Conservation (phyloP, 176 grass and related monocot species). For the Zea mays region DNA sequence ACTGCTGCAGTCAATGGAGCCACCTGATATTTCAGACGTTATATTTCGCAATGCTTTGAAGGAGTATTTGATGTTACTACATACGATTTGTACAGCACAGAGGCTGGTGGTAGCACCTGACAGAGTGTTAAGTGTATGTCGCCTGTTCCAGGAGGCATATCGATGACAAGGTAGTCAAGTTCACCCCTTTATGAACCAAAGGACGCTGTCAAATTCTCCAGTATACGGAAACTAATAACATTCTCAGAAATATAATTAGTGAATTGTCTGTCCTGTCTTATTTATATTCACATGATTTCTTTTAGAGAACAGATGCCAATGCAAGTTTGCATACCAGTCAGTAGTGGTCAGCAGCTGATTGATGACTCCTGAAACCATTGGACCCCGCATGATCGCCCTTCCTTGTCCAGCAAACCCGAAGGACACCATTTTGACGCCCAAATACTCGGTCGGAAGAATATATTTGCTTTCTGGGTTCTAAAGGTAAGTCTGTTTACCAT, state of each 20-base stretch:
- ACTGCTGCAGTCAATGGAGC: conserved; percentile 91
- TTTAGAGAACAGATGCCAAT: not conserved
- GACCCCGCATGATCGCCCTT: conserved; percentile 92
- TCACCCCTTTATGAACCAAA: conserved; percentile 75
- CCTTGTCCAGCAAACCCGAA: conserved; percentile 99
- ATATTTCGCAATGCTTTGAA: conserved; percentile 28
- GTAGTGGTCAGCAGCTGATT: conserved; percentile 89
- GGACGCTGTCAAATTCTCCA: conserved; percentile 5
- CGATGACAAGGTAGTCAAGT: conserved; percentile 94
- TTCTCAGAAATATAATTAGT: not conserved
- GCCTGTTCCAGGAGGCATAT: conserved; percentile 99
- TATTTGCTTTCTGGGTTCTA: conserved; percentile 88
- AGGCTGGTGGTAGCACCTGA: conserved; percentile 57
- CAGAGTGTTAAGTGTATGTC: conserved; percentile 98
- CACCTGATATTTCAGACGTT: conserved; percentile 57
- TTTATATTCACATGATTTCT: conserved; percentile 26
- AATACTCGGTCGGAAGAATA: conserved; percentile 78
- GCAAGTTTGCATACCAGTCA: conserved; percentile 70
- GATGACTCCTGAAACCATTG: conserved; percentile 97
- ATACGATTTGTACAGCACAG: conserved; percentile 23
- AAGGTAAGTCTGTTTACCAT: conserved; percentile 88
- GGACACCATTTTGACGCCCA: conserved; percentile 95
- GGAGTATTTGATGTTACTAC: conserved; percentile 5
- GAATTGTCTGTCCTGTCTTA: not conserved
- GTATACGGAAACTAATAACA: conserved; percentile 20